phyloP scores from a whole-genome alignment of 352 stramenopile species.

The Phytophthora crassamura region DNA sequence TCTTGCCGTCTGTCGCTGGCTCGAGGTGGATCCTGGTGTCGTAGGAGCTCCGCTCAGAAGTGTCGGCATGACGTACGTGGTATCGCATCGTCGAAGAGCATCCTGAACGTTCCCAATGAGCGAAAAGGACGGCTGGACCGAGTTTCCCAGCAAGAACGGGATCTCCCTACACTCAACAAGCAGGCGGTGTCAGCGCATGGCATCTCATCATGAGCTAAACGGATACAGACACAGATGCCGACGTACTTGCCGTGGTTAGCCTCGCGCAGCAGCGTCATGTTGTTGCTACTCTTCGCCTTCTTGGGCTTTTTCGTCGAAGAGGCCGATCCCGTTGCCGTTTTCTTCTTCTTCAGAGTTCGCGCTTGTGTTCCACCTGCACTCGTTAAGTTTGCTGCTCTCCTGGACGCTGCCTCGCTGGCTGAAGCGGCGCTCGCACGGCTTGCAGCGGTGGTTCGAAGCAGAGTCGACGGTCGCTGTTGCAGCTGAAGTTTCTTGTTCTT shows the following conservation, averaged over 20 bases:
- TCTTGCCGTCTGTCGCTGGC: neutral
- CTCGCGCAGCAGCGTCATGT: constrained; percentile 63
- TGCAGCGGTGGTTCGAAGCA: constrained; percentile 61
- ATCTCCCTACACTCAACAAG: constrained; percentile 49
- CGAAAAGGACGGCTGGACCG: constrained; percentile 66
- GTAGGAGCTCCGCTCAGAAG: constrained; percentile 11
- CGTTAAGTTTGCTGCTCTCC: constrained; percentile 22
- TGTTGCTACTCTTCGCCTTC: constrained; percentile 51
- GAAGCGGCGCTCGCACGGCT: constrained; percentile 49
- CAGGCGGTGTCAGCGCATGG: neutral
- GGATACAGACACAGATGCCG: neutral
- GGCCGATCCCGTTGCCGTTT: constrained; percentile 14
- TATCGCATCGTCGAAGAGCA: constrained; percentile 72
- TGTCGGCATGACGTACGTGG: constrained; percentile 51
- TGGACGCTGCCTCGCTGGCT: constrained; percentile 20
- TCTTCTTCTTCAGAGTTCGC: constrained; percentile 37
- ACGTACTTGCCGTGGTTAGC: constrained; percentile 78
- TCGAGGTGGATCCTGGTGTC: constrained; percentile 9
- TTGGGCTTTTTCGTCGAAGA: constrained; percentile 44
- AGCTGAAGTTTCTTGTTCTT: constrained; percentile 64
- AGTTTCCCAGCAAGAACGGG: constrained; percentile 71
- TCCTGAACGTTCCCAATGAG: constrained; percentile 79
- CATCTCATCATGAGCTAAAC: neutral
- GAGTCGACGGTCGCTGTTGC: constrained; percentile 53
- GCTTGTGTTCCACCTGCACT: neutral